Base-by-base conservation (phyloP, 2,329 filamentous ascomycete species). In the Neopestalotiopsis clavispora region DNA sequence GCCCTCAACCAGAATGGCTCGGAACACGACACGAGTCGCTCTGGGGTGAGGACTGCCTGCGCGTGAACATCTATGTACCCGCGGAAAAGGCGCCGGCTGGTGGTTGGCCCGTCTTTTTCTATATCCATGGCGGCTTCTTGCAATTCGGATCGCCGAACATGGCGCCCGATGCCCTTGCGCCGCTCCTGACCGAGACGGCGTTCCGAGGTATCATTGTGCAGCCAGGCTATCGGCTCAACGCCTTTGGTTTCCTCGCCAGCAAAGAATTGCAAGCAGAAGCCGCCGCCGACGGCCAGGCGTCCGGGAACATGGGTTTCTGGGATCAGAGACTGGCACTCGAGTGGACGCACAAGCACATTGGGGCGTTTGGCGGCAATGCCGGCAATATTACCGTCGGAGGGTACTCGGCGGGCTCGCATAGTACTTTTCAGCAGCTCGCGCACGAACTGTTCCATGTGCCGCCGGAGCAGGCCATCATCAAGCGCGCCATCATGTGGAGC, bases 51-150 rank as follows among this genome's bases (percentile, higher is more conserved):
- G 85, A 89, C 74, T 89, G 87, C 69, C 80, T 89, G 70, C 85
- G 88, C 71, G 78, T 81, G 65, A 89, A 89, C 74, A 79, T 90
- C 4, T 89, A 85, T 82, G 79, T 87, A 52, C 87, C 87, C 3
- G 72, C 76, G 23, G 86, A 83, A 4, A 74, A 80, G n/a, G 71
- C 78, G 20, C 84, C 84, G 5, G 74, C 76, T 42, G 78, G 73
- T 71, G 85, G 87, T 17, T 89, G 87, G 86, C 87, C 87, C 4
- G 86, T 89, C 0, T 80, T 87, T 65, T 84, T 89, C 72, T 89
- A 83, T 75, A 86, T 89, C 61, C 87, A 87, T 71, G 85, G 85
- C 40, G 87, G 87, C 3, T 90, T 87, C 74, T 79, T 90, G 28
- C 87, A 90, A 76, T 85, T 84, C 69, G 87, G 87, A 23, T 80